These are phyloP conservation scores for Phytophthora cryptogea DNA, from an alignment of 352 stramenopile species.

Conservation along the genomic window DNA sequence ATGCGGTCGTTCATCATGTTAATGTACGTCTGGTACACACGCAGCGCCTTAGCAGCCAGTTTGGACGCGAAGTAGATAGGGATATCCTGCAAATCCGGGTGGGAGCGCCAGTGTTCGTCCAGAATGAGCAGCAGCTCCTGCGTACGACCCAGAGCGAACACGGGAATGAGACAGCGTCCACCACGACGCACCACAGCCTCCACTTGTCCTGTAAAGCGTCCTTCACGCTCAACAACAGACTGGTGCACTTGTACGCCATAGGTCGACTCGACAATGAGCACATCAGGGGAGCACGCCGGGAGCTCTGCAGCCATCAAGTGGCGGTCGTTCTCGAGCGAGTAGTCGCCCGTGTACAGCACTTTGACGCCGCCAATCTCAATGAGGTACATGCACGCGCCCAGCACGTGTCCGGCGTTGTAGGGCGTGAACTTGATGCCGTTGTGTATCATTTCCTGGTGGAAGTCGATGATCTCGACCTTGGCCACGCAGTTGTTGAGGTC, in stretches of 20 bases:
- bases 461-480: conserved; percentile 99
- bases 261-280: conserved; percentile 99
- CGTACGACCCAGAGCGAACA: conserved; percentile 98
- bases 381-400: conserved; percentile 99
- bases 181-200: conserved; percentile 96
- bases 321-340: conserved; percentile 97
- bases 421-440: conserved; percentile 98
- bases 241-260: conserved; percentile 98
- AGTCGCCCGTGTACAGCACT: conserved; percentile 99
- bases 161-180: conserved; percentile 97
- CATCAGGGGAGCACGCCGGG: conserved; percentile 91
- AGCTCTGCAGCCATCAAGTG: conserved; percentile 96
- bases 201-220: conserved; percentile 96
- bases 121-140: conserved; percentile 99
- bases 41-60: conserved; percentile 94
- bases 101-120: conserved; percentile 98
- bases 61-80: conserved; percentile 99
- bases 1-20: conserved; percentile 99
- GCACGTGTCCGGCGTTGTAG: conserved; percentile 98
- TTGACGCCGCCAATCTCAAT: conserved; percentile 98
- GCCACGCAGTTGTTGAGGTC: conserved; percentile 97
- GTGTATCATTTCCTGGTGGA: conserved; percentile 96
- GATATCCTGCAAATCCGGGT: conserved; percentile 94
- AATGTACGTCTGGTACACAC: conserved; percentile 99
- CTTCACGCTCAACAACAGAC: conserved; percentile 95